Conservation (phyloP, 768 basidiomycete genomes). For the Rhodotorula graminis region DNA sequence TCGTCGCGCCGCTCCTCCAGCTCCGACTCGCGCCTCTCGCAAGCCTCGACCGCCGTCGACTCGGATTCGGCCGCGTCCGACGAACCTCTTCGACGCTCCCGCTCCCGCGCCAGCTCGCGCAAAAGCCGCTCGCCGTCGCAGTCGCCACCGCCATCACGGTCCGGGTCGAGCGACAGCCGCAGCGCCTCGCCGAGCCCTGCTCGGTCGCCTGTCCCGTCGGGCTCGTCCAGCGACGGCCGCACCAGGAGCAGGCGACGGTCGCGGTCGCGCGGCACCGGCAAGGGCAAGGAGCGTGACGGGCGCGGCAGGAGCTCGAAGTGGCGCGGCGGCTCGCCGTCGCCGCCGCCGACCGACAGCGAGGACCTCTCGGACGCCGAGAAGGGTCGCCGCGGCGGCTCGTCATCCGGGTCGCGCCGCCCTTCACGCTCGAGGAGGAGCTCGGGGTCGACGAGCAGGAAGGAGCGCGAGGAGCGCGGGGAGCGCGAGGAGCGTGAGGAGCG, state of each 20-base stretch:
- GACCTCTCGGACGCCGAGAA: constrained; percentile 16
- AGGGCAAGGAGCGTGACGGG: background rate
- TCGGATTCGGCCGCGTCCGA: background rate
- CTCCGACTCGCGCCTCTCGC: background rate
- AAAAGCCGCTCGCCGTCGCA: background rate
- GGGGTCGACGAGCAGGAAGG: background rate
- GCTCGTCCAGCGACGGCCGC: too few species aligned
- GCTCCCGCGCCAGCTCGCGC: background rate
- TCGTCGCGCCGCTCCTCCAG: background rate
- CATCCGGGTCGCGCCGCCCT: too few species aligned
- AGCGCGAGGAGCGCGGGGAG: background rate
- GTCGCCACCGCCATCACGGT: background rate
- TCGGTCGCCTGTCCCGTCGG: too few species aligned
- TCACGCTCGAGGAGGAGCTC: background rate
- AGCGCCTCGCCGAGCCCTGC: too few species aligned
- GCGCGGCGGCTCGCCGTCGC: background rate
- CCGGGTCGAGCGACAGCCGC: background rate
- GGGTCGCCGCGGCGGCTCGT: background rate
- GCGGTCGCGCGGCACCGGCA: background rate
- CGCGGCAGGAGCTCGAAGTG: background rate
- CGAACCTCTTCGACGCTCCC: background rate
- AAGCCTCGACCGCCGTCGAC: background rate
- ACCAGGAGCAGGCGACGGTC: too few species aligned
- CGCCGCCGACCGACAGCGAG: background rate
- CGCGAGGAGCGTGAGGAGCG: background rate